Evolutionary conservation across 768 basidiomycete genomes (phyloP).

Genomic region (Clitopilus hobsonii): DNA sequence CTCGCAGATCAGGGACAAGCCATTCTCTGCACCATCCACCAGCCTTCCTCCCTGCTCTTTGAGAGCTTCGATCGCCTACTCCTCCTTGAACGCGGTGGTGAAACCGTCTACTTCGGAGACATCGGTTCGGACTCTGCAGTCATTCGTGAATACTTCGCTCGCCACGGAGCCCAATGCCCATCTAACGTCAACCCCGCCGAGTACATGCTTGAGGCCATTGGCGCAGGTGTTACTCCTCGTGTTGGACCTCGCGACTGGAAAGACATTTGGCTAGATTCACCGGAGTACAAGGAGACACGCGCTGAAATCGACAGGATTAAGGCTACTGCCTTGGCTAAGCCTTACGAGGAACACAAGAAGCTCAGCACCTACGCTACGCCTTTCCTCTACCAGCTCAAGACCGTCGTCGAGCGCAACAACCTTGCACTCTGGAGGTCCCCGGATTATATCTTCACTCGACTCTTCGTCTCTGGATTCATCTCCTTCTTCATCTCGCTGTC

Average conservation of each 20-base stretch:
- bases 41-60: slow-evolving; percentile 85
- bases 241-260: slow-evolving; percentile 84
- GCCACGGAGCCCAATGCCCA: slow-evolving; percentile 71
- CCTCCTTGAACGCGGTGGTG: slow-evolving; percentile 71
- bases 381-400: slow-evolving; percentile 68
- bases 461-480: slow-evolving; percentile 71
- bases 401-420: slow-evolving; percentile 64
- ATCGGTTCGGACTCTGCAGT: slow-evolving; percentile 70
- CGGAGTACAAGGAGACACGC: slow-evolving; percentile 42
- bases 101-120: slow-evolving; percentile 90
- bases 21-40: slow-evolving; percentile 88
- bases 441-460: slow-evolving; percentile 79
- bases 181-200: slow-evolving; percentile 74
- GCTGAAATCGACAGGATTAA: slow-evolving; percentile 46
- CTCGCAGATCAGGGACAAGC: slow-evolving; percentile 84
- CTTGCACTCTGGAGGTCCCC: slow-evolving; percentile 77
- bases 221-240: slow-evolving; percentile 70
- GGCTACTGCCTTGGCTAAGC: slow-evolving; percentile 36
- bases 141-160: slow-evolving; percentile 72
- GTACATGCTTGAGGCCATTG: slow-evolving; percentile 81
- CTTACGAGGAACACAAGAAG: slow-evolving; percentile 31
- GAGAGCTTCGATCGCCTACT: slow-evolving; percentile 78
- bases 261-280: slow-evolving; percentile 75
- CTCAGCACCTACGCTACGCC: slow-evolving; percentile 65
- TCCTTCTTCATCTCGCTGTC: slow-evolving; percentile 72